Evolutionary conservation across 139 green algal genomes (phyloP).

Genomic region (Pedinophyceae sp.): DNA sequence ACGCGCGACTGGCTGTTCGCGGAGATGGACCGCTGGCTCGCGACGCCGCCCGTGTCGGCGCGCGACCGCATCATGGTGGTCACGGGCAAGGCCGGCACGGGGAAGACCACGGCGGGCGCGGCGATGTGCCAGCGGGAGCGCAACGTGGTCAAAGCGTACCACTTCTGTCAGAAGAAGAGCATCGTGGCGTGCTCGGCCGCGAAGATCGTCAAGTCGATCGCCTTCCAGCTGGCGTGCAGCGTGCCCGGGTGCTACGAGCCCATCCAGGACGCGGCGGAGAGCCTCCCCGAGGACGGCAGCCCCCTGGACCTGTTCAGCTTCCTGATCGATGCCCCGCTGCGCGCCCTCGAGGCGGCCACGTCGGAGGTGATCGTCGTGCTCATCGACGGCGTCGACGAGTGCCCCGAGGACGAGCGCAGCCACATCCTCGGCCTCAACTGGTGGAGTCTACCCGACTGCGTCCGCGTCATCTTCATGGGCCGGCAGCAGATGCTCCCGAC

Average conservation of each 20-base stretch:
- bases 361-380: neutral
- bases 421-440: neutral
- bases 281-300: neutral
- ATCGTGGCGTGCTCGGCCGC: neutral
- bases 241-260: neutral
- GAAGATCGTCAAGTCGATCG: neutral
- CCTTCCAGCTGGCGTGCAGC: neutral
- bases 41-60: too few relatives aligned
- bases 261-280: neutral
- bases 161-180: neutral
- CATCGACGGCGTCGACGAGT: neutral
- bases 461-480: neutral
- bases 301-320: neutral
- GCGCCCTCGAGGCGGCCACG: neutral
- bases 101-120: neutral
- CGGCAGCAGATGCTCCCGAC: neutral
- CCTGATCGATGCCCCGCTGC: neutral
- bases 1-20: too few relatives aligned
- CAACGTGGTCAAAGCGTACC: neutral
- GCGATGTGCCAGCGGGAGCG: neutral
- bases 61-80: neutral
- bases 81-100: neutral
- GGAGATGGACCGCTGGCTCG: too few relatives aligned
- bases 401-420: neutral
- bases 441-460: neutral